phyloP scores from a whole-genome alignment of 306 rosid genomes.

The Sechiopsis laciniata region DNA sequence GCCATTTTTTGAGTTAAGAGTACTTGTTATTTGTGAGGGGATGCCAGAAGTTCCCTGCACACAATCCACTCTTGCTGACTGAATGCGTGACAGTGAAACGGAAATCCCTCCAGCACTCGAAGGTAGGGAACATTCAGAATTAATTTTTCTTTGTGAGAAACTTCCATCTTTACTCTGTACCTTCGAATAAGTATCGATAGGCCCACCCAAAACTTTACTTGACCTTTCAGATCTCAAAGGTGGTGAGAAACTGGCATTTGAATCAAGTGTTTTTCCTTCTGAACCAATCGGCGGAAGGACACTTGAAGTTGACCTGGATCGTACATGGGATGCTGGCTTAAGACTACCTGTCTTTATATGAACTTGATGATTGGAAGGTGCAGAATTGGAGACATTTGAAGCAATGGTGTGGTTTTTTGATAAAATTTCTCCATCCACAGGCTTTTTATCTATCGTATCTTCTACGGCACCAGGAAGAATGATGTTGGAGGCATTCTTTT shows the following conservation, averaged over 20 bases:
- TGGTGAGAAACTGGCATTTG: slow-evolving; percentile 31
- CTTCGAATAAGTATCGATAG: slow-evolving; percentile 22
- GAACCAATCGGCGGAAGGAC: slow-evolving; percentile 25
- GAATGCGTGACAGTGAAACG: slow-evolving; percentile 28
- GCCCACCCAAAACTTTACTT: slow-evolving; percentile 34
- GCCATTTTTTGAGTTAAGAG: slow-evolving; percentile 49
- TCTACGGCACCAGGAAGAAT: slow-evolving; percentile 26
- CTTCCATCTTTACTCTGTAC: slow-evolving; percentile 27
- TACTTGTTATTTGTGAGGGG: slow-evolving; percentile 41
- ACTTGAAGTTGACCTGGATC: slow-evolving; percentile 29
- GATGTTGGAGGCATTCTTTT: slow-evolving; percentile 27
- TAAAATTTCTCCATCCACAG: slow-evolving; percentile 27
- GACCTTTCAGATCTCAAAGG: slow-evolving; percentile 34
- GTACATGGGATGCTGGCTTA: slow-evolving; percentile 29
- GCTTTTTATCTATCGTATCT: slow-evolving; percentile 27
- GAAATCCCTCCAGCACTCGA: slow-evolving; percentile 35
- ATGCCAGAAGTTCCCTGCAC: slow-evolving; percentile 34
- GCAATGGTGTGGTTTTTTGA: slow-evolving; percentile 28
- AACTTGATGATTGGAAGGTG: slow-evolving; percentile 29
- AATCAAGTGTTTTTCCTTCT: slow-evolving; percentile 35
- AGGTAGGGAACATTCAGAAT: slow-evolving; percentile 28
- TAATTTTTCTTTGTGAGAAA: slow-evolving; percentile 23
- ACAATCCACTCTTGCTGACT: slow-evolving; percentile 32
- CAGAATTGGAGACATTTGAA: slow-evolving; percentile 28
- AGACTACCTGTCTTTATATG: slow-evolving; percentile 26